Percentiles rank a stretch among this genome's conserved stretches.
Conservation (phyloP, 495 filamentous ascomycete genomes). For the Neurospora sp. region DNA sequence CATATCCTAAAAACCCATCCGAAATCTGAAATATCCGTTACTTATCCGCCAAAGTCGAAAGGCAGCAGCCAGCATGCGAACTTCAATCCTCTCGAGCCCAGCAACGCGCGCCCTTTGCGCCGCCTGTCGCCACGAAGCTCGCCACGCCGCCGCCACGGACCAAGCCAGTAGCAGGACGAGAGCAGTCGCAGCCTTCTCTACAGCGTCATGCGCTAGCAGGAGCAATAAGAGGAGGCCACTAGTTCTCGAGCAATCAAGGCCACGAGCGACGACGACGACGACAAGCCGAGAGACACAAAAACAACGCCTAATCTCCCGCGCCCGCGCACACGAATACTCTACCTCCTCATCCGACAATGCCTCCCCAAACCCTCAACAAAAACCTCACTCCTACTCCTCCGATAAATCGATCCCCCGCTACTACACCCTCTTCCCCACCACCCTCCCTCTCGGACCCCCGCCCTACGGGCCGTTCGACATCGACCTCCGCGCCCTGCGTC, state of each 20-base stretch:
- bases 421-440: slow-evolving; percentile 83
- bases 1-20: no score
- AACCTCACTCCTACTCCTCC: neutral
- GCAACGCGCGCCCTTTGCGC: slow-evolving; percentile 11
- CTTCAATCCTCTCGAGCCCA: slow-evolving; percentile 9
- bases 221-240: neutral
- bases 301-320: slow-evolving; percentile 1
- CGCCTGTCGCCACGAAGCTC: slow-evolving; percentile 16
- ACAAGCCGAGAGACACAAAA: neutral
- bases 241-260: neutral
- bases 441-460: slow-evolving; percentile 71
- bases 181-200: neutral
- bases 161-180: neutral
- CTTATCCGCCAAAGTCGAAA: neutral
- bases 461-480: slow-evolving; percentile 68
- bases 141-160: no score
- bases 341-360: neutral
- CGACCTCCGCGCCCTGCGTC: slow-evolving; percentile 54
- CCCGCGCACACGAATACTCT: neutral
- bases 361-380: neutral
- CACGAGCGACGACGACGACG: neutral
- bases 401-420: slow-evolving; percentile 22
- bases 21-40: neutral
- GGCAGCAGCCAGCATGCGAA: slow-evolving; percentile 10
- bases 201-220: neutral